Evolutionary conservation across 2,329 filamentous ascomycete genomes (phyloP).

Genomic region (Colletotrichum cordylinicola): DNA sequence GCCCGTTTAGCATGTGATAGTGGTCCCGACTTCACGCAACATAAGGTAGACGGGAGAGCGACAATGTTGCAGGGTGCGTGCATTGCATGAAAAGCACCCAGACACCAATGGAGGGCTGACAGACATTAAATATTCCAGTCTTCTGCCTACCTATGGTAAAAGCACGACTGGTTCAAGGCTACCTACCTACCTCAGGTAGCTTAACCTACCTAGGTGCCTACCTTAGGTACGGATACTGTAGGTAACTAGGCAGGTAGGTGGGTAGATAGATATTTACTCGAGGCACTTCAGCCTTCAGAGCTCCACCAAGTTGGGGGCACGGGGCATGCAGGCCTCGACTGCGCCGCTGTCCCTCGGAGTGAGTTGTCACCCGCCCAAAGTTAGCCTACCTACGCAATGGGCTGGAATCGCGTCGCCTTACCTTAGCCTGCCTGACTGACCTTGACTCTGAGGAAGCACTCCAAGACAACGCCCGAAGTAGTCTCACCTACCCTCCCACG

Average conservation of each 20-base stretch:
- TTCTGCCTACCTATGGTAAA: neutral
- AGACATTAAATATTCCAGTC: neutral
- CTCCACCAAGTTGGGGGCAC: neutral
- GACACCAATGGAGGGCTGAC: neutral
- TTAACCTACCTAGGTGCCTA: neutral
- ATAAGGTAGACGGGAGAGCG: neutral
- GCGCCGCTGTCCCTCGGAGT: neutral
- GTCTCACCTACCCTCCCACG: neutral
- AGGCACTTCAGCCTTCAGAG: neutral
- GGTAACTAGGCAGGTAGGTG: too few relatives aligned
- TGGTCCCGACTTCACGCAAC: neutral
- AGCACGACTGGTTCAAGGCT: neutral
- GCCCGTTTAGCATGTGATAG: neutral
- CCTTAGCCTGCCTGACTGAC: neutral
- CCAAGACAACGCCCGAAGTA: neutral
- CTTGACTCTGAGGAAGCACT: neutral
- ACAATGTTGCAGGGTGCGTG: neutral
- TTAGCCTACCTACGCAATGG: neutral
- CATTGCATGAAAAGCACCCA: neutral
- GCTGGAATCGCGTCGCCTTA: neutral
- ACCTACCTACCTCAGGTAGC: neutral
- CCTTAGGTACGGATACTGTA: too few relatives aligned
- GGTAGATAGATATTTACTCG: neutral
- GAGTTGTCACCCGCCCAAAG: neutral
- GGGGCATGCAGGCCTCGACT: neutral